Base-by-base conservation (phyloP, 768 basidiomycete genomes). In the Phanerodontia chrysosporium region DNA sequence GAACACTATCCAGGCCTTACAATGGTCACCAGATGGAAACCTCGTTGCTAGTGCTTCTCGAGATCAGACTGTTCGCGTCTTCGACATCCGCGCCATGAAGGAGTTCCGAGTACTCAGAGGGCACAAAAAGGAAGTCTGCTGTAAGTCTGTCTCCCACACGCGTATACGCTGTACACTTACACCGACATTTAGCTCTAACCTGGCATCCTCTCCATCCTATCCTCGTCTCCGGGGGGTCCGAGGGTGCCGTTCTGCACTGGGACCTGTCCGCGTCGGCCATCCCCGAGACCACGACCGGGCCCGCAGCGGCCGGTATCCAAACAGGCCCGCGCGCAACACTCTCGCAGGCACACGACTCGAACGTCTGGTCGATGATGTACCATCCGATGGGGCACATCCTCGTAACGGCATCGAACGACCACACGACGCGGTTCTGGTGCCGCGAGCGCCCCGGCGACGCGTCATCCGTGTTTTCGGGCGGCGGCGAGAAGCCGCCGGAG, bases 381-480 rank as follows among this genome's bases (percentile, higher is more conserved):
- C 95, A 98, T 74, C 95, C 96, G 0, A 83, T 98, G 16, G 96
- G 97, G 0, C 95, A 98, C 74, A 81, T 98, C 65, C 86, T 99
- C 66, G 94, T 88, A 61, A 88, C 85, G 62, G 97, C 89, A 10
- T 91, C 90, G n/a, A 98, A 97, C 76, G 97, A 99, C 78, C 93
- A 95, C 75, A 98, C 97, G 5, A 97, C 96, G 6, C 84, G 95
- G n/a, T 99, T 98, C 81, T 98, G 97, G 96, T 87, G 88, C 49
- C 84, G 96, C 66, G 92, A 94, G 69, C 82, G 92, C 2, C 92
- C 92, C 0, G 90, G 92, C n/a, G 91, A 92, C 65, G 79, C 81
- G 1, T 78, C 81, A n/a, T 84, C 82, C 55, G 90, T 86, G 44
- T 92, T 92, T 71, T 84, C 84, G 0, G 87, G 84, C 8, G 90